Conservation (phyloP, 208 protist species). For the Angomonas ambiguus region DNA sequence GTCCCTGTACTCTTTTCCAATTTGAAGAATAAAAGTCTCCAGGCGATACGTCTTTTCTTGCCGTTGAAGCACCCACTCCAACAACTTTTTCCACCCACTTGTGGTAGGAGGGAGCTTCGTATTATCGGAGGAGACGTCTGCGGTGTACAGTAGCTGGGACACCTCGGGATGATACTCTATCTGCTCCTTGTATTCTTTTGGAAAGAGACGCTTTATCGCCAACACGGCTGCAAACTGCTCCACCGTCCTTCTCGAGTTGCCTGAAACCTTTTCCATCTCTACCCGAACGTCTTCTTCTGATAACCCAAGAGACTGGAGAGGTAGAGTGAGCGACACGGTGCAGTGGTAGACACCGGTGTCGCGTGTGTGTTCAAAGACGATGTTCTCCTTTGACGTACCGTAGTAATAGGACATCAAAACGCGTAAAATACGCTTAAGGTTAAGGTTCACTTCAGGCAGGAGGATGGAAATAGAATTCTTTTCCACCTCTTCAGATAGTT, state of each 20-base stretch:
- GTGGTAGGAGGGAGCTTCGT: constrained; percentile 31
- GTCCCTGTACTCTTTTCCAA: constrained; percentile 25
- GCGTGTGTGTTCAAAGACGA: constrained; percentile 15
- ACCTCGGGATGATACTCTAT: constrained; percentile 56
- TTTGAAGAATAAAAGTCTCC: constrained; percentile 23
- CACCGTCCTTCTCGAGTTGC: constrained; percentile 26
- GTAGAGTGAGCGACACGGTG: constrained; percentile 13
- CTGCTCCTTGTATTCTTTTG: constrained; percentile 53
- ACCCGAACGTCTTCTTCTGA: constrained; percentile 2
- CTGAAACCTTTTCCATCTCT: constrained; percentile 23
- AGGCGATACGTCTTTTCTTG: constrained; percentile 24
- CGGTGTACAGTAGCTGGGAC: constrained; percentile 34
- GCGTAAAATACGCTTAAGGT: constrained; percentile 43
- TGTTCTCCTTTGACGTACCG: constrained; percentile 31
- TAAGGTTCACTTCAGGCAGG: constrained; percentile 32
- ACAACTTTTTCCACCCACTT: constrained; percentile 32
- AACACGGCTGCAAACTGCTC: constrained; percentile 34
- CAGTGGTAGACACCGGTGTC: constrained; percentile 8
- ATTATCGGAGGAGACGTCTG: neutral
- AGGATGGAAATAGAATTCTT: constrained; percentile 43
- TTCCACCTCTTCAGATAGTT: constrained; percentile 4
- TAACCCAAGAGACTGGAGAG: neutral
- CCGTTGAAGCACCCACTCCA: constrained; percentile 38
- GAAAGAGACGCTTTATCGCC: constrained; percentile 52
- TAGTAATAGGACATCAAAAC: constrained; percentile 58